phyloP scores from a whole-genome alignment of 2,329 filamentous ascomycete species.

The Alternaria consortialis region DNA sequence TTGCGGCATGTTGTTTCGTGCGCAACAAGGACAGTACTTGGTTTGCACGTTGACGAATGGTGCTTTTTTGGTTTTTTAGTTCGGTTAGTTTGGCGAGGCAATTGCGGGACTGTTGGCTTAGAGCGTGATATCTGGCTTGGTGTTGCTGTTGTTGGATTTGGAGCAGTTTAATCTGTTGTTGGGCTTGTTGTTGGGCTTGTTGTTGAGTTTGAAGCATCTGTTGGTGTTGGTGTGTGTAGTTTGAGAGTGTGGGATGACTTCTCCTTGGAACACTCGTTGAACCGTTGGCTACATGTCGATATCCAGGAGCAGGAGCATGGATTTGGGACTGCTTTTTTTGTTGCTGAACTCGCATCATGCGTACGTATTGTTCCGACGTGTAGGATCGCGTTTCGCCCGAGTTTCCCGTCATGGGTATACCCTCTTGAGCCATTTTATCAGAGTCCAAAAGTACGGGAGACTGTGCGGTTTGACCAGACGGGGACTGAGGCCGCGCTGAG shows the following conservation, averaged over 20 bases:
- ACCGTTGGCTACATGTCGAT: neutral
- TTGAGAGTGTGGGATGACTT: neutral
- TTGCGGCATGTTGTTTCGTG: neutral
- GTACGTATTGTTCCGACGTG: neutral
- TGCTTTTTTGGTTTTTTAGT: neutral
- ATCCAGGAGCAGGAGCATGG: neutral
- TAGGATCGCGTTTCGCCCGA: neutral
- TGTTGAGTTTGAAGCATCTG: neutral
- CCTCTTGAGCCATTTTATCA: constrained; percentile 19
- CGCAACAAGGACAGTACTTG: neutral
- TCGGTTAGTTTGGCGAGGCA: neutral
- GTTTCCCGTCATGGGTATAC: constrained; percentile 25
- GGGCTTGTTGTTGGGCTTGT: neutral
- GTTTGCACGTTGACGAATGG: neutral
- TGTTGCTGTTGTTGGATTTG: too few relatives aligned
- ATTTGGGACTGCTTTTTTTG: neutral
- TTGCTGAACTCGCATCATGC: neutral
- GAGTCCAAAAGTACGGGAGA: constrained; percentile 20
- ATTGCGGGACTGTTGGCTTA: neutral
- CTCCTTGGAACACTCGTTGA: neutral
- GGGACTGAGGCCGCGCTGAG: neutral
- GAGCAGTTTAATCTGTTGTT: neutral
- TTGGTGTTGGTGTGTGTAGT: neutral
- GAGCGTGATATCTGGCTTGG: neutral
- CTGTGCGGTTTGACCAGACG: neutral